These are phyloP conservation scores for Chernovozyma aurita DNA, from an alignment of 1,139 yeast genomes.

Conservation along the genomic window DNA sequence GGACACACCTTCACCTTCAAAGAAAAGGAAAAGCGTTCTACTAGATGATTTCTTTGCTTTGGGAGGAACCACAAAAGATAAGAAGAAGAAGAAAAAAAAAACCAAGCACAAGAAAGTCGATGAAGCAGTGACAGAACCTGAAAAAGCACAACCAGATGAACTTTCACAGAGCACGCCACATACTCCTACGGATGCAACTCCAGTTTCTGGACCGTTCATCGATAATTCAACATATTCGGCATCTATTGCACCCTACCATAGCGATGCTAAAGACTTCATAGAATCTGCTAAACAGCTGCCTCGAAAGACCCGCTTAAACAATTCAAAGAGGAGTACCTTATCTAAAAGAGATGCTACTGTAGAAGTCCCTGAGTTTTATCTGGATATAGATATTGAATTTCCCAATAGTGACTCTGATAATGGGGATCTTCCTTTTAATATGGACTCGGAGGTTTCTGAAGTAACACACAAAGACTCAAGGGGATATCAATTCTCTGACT, in stretches of 20 bases:
- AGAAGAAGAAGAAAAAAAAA: constrained; percentile 19
- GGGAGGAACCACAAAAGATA: constrained; percentile 12
- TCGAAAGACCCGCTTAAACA: background rate
- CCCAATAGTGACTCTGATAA: background rate
- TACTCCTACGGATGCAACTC: background rate
- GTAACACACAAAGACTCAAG: background rate
- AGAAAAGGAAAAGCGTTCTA: constrained; percentile 10
- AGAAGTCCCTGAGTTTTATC: background rate
- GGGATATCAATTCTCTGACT: constrained; percentile 17
- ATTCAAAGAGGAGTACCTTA: background rate
- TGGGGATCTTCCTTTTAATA: too few species aligned
- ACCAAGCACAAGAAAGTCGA: constrained; percentile 1
- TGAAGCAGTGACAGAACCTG: too few species aligned
- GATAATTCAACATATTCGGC: background rate
- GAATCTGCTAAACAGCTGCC: background rate
- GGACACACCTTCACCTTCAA: background rate
- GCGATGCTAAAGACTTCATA: background rate
- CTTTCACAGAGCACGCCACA: background rate
- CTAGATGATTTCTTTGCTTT: constrained; percentile 32
- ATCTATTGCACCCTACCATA: background rate
- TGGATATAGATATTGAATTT: background rate
- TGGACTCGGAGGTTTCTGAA: background rate
- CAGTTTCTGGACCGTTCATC: too few species aligned
- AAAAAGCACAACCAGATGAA: background rate
- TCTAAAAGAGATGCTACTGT: background rate